Evolutionary conservation across 129 eudicot species (phyloP).

Genomic region (Centrapalus pauciflorus): DNA sequence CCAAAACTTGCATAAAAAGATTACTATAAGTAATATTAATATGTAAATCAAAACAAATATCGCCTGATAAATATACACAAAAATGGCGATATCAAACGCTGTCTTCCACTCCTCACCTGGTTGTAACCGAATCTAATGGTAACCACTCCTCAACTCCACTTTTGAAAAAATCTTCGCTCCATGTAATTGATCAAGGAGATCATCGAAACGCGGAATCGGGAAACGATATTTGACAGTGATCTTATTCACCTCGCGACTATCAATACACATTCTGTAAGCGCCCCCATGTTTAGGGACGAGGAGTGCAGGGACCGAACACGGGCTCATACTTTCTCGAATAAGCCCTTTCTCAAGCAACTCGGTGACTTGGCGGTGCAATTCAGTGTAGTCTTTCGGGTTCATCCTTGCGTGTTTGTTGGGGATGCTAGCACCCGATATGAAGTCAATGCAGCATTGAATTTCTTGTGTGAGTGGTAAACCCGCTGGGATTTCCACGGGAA

Average conservation of each 20-base stretch:
- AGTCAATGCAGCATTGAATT: background rate
- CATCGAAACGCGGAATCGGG: background rate
- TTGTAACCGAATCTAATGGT: too few species aligned
- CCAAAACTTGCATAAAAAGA: too few species aligned
- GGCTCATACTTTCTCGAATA: conserved; percentile 3
- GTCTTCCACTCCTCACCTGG: too few species aligned
- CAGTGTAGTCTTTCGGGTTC: background rate
- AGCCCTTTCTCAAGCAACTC: background rate
- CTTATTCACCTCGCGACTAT: background rate
- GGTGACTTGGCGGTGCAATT: background rate
- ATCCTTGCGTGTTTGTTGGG: background rate
- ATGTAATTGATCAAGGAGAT: background rate
- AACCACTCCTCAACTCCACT: too few species aligned
- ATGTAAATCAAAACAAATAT: too few species aligned
- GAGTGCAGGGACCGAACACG: background rate
- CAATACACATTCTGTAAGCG: background rate
- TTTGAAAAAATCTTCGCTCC: background rate
- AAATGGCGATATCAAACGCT: too few species aligned
- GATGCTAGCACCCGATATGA: background rate
- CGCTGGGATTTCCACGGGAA: background rate
- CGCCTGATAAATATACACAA: too few species aligned
- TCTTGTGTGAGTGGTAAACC: background rate
- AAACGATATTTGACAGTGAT: background rate
- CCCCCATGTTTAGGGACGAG: background rate
- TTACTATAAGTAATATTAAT: too few species aligned